Evolutionary conservation across 2,329 filamentous ascomycete genomes (phyloP), one percentile per base, ranked within the genome.

Genomic region (Gliomastix tumulicola): DNA sequence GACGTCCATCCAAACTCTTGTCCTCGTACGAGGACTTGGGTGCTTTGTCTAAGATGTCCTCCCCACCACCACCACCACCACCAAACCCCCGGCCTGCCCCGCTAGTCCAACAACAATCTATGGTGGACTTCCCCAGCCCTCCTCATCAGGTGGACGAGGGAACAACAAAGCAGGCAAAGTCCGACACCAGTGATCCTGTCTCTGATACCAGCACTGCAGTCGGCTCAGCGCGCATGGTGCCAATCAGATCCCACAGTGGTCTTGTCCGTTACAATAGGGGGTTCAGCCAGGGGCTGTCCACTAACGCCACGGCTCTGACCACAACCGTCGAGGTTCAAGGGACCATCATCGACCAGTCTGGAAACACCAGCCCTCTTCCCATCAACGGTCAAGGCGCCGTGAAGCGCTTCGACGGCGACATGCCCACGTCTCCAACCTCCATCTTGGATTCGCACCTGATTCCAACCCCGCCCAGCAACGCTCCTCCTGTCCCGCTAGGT

Each of bases 381-480:
- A 55, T 50, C 34, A 44, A 44, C 16, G 43, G 41, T 21, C n/a
- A n/a, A n/a, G n/a, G n/a, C n/a, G n/a, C n/a, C n/a, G n/a, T n/a
- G n/a, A 49, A 53, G 42, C 8, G 49, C 56, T 15, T 34, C 45
- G 21, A 46, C 43, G 30, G 41, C 43, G 18, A 42, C 45, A 41
- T 41, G 19, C 42, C 48, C 16, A 45, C 42, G 9, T 40, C 45
- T 7, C n/a, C n/a, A n/a, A 43, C 49, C 4, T 57, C 53, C 11
- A 43, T 58, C 15, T 48, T 55, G 7, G 58, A 60, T 19, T 58
- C 62, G 8, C 49, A 59, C 17, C 65, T 74, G 38, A 64, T 61
- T 5, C 72, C 72, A 18, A 76, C 71, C 1, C 65, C 63, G 37
- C 71, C 69, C 5, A 69, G 60, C 30, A 53, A 60, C 10, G 57